Evolutionary conservation across 768 basidiomycete genomes (phyloP), one percentile per base, ranked within the genome.

Genomic region (Lyophyllum atratum): DNA sequence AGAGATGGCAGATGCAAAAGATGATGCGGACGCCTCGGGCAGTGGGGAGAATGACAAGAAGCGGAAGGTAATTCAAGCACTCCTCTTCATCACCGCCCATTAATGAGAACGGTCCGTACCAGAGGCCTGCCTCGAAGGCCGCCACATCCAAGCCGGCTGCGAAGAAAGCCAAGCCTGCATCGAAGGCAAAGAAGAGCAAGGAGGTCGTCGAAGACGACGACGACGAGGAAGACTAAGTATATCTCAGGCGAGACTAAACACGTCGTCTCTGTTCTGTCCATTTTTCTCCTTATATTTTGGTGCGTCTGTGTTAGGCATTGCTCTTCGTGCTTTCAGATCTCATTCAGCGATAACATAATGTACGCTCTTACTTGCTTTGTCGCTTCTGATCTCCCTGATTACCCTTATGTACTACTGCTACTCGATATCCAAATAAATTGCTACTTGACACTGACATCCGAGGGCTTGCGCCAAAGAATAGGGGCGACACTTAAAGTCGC

Each of bases 1-100:
- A 66, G 57, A 79, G 51, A 76, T 78, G 71, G 70, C 58, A 25
- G 73, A 73, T 19, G 69, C 71, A 1, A 71, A 77, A 24, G 70
- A 70, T 7, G 79, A 74, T 15, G 77, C 67, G n/a, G 80, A 77
- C n/a, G n/a, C n/a, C n/a, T n/a, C n/a, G 11, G 81, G 78, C 14
- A 81, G 83, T 11, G 76, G 76, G 1, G 61, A 70, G 68, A 67
- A 66, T 54, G 73, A 71, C 64, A 89, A 85, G 77, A 92, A 92
- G 74, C 85, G 87, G 73, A 89, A 90, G 85, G 89, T 85, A 63
- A 39, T 17, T 9, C 0, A 12, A 43, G 3, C 12, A 46, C 37
- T 43, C 19, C 25, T 26, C 46, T 34, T 34, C 3, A 43, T 29
- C 10, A 54, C 55, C 67, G 29, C 42, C 19, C 37, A 52, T 28